Evolutionary conservation across 2,329 filamentous ascomycete species (phyloP).

Genomic region (Apiospora pterosperma): DNA sequence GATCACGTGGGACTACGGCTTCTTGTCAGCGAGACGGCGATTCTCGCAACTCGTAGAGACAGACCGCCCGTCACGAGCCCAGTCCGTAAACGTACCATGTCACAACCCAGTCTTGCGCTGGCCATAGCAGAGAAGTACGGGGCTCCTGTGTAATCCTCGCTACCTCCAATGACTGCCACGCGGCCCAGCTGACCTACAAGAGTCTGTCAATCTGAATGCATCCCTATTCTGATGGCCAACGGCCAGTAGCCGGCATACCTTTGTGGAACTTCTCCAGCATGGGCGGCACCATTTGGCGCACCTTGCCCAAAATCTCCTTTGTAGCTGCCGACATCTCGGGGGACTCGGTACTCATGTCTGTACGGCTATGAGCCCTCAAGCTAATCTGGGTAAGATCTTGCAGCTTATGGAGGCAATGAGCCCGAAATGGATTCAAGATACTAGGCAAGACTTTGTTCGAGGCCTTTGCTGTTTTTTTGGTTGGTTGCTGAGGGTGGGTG

Average conservation of each 20-base stretch:
- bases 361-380: not conserved
- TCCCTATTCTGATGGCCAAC: not conserved
- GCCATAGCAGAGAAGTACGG: constrained; percentile 99
- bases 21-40: not conserved
- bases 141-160: constrained; percentile 93
- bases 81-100: constrained; percentile 63
- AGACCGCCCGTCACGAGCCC: no score
- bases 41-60: no score
- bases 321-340: constrained; percentile 64
- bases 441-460: not conserved
- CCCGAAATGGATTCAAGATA: not conserved
- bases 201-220: not conserved
- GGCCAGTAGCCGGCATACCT: constrained; percentile 50
- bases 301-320: constrained; percentile 72
- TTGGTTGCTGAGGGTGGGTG: not conserved
- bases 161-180: constrained; percentile 90
- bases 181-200: constrained; percentile 79
- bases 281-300: constrained; percentile 87
- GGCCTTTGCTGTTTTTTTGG: not conserved
- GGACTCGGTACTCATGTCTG: constrained; percentile 9
- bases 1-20: constrained; percentile 77
- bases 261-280: constrained; percentile 97
- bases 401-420: not conserved
- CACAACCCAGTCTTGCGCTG: constrained; percentile 82
- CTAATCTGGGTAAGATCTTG: not conserved